Conservation (phyloP, 2,329 filamentous ascomycete species). For the Colletotrichum chrysophilum region DNA sequence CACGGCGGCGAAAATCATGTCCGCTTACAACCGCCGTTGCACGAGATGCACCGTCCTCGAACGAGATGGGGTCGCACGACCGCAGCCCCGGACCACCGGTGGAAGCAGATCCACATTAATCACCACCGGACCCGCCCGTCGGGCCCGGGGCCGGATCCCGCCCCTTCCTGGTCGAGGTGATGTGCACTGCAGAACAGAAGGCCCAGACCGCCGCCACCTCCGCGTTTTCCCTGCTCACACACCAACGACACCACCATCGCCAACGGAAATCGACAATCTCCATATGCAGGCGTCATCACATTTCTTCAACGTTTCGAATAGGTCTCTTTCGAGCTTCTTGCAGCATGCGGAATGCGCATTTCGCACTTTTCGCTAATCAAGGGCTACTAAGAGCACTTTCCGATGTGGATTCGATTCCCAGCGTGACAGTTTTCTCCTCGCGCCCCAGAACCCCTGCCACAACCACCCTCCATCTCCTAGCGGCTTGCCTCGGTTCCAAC, state of each 20-base stretch:
- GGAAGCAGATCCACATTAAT: neutral
- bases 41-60: neutral
- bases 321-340: neutral
- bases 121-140: neutral
- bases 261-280: neutral
- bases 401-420: neutral
- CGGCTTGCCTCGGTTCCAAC: constrained; percentile 1
- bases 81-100: neutral
- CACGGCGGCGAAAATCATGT: neutral
- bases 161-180: neutral
- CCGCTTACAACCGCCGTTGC: neutral
- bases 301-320: neutral
- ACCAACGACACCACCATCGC: neutral
- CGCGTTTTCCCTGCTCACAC: neutral
- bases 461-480: neutral
- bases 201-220: constrained; percentile 11
- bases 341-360: neutral
- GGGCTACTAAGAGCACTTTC: neutral
- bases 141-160: constrained; percentile 9
- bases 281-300: neutral
- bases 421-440: constrained; percentile 17
- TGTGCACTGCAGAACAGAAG: neutral
- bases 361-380: neutral
- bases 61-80: neutral
- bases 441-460: neutral